Evolutionary conservation across 1,139 yeast genomes (phyloP).

Genomic region (Suhomyces guaymorum): DNA sequence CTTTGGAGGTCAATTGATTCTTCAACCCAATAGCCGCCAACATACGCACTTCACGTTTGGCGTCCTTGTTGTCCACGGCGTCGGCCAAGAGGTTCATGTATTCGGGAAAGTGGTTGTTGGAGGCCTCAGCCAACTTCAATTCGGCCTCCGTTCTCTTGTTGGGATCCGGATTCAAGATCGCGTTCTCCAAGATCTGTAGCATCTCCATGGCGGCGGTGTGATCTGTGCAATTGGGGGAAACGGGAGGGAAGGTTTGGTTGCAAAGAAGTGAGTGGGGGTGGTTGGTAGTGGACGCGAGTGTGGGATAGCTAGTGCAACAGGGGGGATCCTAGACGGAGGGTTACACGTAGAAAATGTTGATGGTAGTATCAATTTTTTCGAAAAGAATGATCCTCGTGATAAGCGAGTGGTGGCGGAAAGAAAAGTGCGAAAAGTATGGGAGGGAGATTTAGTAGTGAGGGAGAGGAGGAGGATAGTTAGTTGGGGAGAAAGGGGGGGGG

Average conservation of each 20-base stretch:
- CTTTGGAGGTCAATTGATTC: conserved; percentile 85
- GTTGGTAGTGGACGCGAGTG: background rate
- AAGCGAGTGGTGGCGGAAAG: conserved; percentile 1
- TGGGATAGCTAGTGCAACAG: background rate
- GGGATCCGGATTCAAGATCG: conserved; percentile 67
- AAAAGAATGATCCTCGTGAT: background rate
- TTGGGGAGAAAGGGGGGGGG: background rate
- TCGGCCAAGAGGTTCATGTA: conserved; percentile 71
- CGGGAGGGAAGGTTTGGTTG: background rate
- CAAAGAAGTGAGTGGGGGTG: background rate
- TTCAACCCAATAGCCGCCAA: conserved; percentile 88
- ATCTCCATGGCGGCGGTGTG: conserved; percentile 55
- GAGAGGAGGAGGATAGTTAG: background rate
- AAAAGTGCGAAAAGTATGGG: background rate
- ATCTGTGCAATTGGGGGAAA: background rate
- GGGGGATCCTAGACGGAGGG: background rate
- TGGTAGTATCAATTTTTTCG: background rate
- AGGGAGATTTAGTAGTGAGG: background rate
- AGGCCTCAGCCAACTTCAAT: conserved; percentile 68
- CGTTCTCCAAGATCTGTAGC: conserved; percentile 73
- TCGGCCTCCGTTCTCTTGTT: conserved; percentile 78
- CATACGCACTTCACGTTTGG: conserved; percentile 81
- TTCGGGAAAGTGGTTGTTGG: conserved; percentile 71
- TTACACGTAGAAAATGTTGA: background rate
- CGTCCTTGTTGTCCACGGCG: conserved; percentile 66